A percentile compares a stretch with the other conserved stretches of the same genome.
Evolutionary conservation across 371 early-diverging fungal species (phyloP).

Genomic region (Actinomortierella ambigua): DNA sequence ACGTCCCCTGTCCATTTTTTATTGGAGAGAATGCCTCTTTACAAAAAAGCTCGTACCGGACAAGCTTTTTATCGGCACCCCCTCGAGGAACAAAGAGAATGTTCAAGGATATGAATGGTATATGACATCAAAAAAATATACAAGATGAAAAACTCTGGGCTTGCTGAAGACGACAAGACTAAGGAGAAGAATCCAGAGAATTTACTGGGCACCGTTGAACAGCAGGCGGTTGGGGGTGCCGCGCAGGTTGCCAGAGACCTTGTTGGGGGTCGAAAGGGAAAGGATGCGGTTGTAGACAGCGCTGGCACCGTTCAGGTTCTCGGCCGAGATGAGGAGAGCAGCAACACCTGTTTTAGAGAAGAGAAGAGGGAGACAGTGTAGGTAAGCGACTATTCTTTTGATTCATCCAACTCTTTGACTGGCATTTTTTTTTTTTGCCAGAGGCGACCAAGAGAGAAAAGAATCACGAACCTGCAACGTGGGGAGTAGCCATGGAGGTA

Average conservation of each 20-base stretch:
- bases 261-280: constrained; percentile 20
- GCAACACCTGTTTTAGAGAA: constrained; percentile 45
- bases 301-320: constrained; percentile 13
- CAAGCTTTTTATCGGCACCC: no score
- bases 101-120: no score
- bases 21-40: no score
- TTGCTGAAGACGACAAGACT: neutral
- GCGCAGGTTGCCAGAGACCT: constrained; percentile 19
- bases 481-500: constrained; percentile 81
- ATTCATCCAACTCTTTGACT: no score
- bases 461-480: constrained; percentile 50
- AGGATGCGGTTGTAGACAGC: constrained; percentile 15
- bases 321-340: constrained; percentile 46
- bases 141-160: no score
- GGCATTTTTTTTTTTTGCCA: no score
- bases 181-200: neutral
- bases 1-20: no score
- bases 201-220: constrained; percentile 34
- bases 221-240: constrained; percentile 37
- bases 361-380: no score
- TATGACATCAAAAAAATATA: no score
- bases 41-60: no score
- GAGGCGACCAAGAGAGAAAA: constrained; percentile 17
- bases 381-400: no score
- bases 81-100: no score